Evolutionary conservation across 2,329 filamentous ascomycete genomes (phyloP).

Genomic region (Phialemonium atrogriseum): DNA sequence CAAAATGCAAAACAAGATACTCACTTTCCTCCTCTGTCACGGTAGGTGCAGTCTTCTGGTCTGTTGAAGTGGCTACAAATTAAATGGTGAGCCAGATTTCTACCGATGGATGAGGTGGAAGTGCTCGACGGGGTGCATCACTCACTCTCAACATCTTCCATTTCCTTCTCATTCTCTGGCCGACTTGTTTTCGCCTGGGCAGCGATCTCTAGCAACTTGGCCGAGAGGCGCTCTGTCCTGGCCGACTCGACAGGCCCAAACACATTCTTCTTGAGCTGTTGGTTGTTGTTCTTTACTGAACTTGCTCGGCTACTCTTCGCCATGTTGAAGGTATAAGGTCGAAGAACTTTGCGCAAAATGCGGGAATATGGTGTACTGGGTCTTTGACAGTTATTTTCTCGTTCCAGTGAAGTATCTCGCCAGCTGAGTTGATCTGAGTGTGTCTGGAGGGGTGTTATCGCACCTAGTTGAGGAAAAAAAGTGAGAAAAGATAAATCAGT

Average conservation of each 20-base stretch:
- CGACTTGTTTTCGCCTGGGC: slow-evolving; percentile 66
- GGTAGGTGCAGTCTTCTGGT: slow-evolving; percentile 17
- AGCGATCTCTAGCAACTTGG: slow-evolving; percentile 75
- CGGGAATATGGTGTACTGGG: not conserved
- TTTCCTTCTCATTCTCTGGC: slow-evolving; percentile 27
- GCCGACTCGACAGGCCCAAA: slow-evolving; percentile 78
- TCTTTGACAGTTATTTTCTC: not conserved
- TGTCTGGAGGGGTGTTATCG: too few relatives aligned
- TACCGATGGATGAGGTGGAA: not conserved
- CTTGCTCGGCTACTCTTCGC: slow-evolving; percentile 80
- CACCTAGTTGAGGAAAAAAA: too few relatives aligned
- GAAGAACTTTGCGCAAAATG: too few relatives aligned
- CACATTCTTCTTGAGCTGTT: slow-evolving; percentile 68
- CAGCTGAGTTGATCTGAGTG: too few relatives aligned
- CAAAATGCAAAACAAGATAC: slow-evolving; percentile 4
- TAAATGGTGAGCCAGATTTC: too few relatives aligned
- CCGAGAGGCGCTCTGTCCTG: slow-evolving; percentile 73
- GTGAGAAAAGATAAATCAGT: too few relatives aligned
- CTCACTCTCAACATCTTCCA: slow-evolving; percentile 31
- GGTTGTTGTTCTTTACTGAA: slow-evolving; percentile 74
- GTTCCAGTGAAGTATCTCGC: too few relatives aligned
- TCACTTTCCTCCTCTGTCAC: slow-evolving; percentile 12
- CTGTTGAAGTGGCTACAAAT: slow-evolving; percentile 10
- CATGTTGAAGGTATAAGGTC: slow-evolving; percentile 45
- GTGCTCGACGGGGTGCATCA: too few relatives aligned